phyloP scores from a whole-genome alignment of 768 basidiomycete species.

The Filobasidium wieringae region DNA sequence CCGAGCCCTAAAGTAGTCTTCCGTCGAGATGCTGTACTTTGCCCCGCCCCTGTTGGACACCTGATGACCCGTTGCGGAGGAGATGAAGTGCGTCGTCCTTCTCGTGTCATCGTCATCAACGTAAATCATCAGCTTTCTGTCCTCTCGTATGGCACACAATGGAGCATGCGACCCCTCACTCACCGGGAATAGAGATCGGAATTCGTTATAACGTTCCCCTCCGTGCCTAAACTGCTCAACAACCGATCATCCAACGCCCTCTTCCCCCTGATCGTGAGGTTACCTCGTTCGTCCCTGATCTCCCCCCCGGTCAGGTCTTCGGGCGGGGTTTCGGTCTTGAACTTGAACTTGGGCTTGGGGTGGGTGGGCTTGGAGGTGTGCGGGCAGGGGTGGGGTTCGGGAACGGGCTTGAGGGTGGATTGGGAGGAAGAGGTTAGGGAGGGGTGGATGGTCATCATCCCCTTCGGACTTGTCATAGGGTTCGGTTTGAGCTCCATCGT shows the following conservation, averaged over 20 bases:
- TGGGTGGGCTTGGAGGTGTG: too few species aligned
- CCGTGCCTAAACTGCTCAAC: slow-evolving; percentile 2
- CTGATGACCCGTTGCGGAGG: slow-evolving; percentile 14
- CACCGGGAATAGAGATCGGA: slow-evolving; percentile 14
- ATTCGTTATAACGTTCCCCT: slow-evolving; percentile 13
- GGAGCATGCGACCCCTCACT: too few species aligned
- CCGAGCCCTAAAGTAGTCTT: slow-evolving; percentile 1
- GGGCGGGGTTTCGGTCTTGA: too few species aligned
- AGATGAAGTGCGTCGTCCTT: slow-evolving; percentile 17
- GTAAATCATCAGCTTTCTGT: not conserved
- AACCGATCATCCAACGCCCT: slow-evolving; percentile 8
- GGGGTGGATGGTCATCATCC: too few species aligned
- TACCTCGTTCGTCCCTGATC: slow-evolving; percentile 6
- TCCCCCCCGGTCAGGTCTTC: too few species aligned
- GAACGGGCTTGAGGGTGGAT: too few species aligned
- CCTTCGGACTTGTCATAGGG: too few species aligned
- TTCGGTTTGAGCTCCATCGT: not conserved
- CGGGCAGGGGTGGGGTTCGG: too few species aligned
- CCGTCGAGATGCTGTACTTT: slow-evolving; percentile 9
- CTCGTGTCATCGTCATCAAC: not conserved
- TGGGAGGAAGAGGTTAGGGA: too few species aligned
- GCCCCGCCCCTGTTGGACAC: slow-evolving; percentile 12
- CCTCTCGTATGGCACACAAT: not conserved
- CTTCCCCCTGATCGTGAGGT: not conserved
- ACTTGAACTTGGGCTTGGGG: too few species aligned